Evolutionary conservation across 345 rosid genomes (phyloP).

Genomic region (Acer campestre): DNA sequence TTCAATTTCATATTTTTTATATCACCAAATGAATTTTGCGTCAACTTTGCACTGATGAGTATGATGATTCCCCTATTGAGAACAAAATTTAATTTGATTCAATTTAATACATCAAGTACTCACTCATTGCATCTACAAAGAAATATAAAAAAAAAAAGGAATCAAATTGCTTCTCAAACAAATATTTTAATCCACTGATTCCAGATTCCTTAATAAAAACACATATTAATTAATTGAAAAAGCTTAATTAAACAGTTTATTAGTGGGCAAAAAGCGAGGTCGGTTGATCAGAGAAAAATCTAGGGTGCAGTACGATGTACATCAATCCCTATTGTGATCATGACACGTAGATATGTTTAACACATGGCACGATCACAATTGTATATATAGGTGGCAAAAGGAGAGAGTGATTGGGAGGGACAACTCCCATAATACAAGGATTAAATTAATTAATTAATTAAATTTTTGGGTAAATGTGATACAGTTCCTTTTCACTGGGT

Average conservation of each 20-base stretch:
- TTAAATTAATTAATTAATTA: conserved; percentile 16
- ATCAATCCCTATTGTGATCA: background rate
- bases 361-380: background rate
- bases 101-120: background rate
- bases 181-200: conserved; percentile 1
- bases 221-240: background rate
- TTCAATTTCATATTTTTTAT: background rate
- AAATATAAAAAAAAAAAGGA: background rate
- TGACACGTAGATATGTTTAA: background rate
- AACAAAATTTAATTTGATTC: background rate
- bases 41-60: conserved; percentile 4
- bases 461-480: conserved; percentile 21
- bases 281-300: background rate
- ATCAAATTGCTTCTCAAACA: background rate
- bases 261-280: background rate
- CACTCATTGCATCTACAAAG: background rate
- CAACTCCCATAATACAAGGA: conserved; percentile 42
- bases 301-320: background rate
- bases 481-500: conserved; percentile 17
- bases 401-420: conserved; percentile 18
- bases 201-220: background rate
- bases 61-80: background rate
- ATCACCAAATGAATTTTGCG: background rate
- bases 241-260: background rate
- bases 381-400: background rate